These are phyloP conservation scores for Fennellomyces sp. DNA, from an alignment of 371 early-diverging fungal genomes.

Conservation along the genomic window DNA sequence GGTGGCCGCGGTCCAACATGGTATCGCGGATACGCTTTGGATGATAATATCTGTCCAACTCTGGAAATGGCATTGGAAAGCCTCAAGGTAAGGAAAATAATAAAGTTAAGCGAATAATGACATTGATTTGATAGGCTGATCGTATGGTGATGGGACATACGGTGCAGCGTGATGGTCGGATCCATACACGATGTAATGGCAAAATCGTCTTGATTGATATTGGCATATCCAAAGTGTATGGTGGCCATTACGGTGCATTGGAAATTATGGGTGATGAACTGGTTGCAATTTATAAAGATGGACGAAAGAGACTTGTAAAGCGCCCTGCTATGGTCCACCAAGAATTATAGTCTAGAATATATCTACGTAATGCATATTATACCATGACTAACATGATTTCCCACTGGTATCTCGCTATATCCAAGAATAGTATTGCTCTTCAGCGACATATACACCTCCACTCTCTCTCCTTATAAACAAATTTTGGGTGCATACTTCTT, in stretches of 20 bases:
- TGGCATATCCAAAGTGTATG: constrained; percentile 73
- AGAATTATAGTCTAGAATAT: background rate
- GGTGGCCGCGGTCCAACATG: constrained; percentile 55
- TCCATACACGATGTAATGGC: constrained; percentile 67
- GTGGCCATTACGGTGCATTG: constrained; percentile 60
- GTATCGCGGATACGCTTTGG: constrained; percentile 73
- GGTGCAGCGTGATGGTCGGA: constrained; percentile 62
- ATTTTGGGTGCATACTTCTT: too few relatives aligned
- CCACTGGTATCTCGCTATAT: too few relatives aligned
- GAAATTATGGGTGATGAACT: constrained; percentile 52
- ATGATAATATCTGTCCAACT: constrained; percentile 57
- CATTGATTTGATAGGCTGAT: constrained; percentile 48
- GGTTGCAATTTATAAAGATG: constrained; percentile 28
- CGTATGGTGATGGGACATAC: constrained; percentile 85
- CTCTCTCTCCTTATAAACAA: too few relatives aligned
- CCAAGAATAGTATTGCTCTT: too few relatives aligned
- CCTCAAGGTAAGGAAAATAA: constrained; percentile 38
- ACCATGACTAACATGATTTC: too few relatives aligned
- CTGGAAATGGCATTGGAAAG: constrained; percentile 52
- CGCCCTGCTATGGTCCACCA: background rate
- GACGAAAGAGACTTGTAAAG: constrained; percentile 3
- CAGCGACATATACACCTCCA: too few relatives aligned
- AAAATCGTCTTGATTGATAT: constrained; percentile 74
- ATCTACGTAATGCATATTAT: too few relatives aligned
- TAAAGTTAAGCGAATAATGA: too few relatives aligned